Evolutionary conservation across 805 yeast species (phyloP), one percentile per base, ranked within the genome.

Genomic region (Candida rishiriensis): DNA sequence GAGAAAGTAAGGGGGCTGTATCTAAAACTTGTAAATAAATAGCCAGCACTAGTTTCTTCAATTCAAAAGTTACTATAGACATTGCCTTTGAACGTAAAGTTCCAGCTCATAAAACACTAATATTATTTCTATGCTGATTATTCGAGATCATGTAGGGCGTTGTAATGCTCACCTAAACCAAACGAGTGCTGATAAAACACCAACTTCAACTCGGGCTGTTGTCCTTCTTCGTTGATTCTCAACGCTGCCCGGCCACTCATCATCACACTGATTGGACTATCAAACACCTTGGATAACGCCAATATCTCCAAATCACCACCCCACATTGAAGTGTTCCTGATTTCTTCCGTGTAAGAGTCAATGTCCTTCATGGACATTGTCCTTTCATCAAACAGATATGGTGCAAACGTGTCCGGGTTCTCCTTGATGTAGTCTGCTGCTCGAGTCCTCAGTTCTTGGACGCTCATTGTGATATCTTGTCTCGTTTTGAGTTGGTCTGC

Each of bases 151-250:
- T 61, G 61, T 50, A 84, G 59, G 2, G 97, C 88, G 61, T 91
- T 91, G 65, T 91, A 91, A 67, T 91, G 99, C 66, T 90, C 98
- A 26, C 99, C 99, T 18, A 91, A 73, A 0, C 97, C 93, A 61
- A 79, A 91, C 13, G 80, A 77, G 59, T 89, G 93, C 62, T 83
- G 85, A 63, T 87, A 91, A 59, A 82, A 91, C 0, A 88, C 96
- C 46, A 91, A 59, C 50, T 78, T 78, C 53, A 91, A 66, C 53
- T 72, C 81, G 3, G 79, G 78, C 17, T 70, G 70, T 3, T 56
- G 52, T 1, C 77, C 84, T 0, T 69, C 72, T 50, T 79, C 88
- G 54, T 87, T 85, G 44, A 87, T 77, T 32, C 55, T 62, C 52
- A 84, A 70, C 2, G 83, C 73, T 5, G 89, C 75, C 34, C 88